These are phyloP conservation scores for Amanita pseudoporphyria DNA, from an alignment of 768 basidiomycete genomes.

Conservation along the genomic window DNA sequence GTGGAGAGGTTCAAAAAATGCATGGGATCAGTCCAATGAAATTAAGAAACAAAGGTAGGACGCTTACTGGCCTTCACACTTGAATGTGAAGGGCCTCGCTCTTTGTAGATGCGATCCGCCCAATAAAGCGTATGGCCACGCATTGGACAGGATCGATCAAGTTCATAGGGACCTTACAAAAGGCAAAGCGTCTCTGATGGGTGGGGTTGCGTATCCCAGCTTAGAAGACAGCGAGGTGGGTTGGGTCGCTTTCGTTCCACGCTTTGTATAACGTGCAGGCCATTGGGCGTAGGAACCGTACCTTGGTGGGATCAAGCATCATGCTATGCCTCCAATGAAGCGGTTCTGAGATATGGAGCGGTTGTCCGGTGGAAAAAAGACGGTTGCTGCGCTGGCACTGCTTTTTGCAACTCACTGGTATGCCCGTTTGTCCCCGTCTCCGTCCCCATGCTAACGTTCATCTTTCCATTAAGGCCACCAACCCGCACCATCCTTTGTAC, in stretches of 20 bases:
- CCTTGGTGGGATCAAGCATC: conserved; percentile 79
- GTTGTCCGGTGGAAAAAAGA: conserved; percentile 96
- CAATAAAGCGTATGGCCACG: conserved; percentile 94
- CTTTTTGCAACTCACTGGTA: conserved; percentile 96
- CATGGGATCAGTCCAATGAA: conserved; percentile 88
- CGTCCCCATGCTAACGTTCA: background rate
- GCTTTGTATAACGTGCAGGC: background rate
- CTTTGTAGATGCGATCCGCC: conserved; percentile 61
- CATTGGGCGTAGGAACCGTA: conserved; percentile 20
- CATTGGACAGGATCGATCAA: conserved; percentile 87
- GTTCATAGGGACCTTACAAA: conserved; percentile 99
- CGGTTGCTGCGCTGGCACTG: conserved; percentile 93
- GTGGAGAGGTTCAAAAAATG: conserved; percentile 77
- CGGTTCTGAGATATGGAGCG: conserved; percentile 99
- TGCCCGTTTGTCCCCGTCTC: background rate
- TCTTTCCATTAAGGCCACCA: conserved; percentile 54
- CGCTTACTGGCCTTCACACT: background rate
- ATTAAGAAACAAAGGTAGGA: conserved; percentile 69
- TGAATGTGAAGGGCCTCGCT: background rate
- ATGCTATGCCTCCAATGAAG: conserved; percentile 99
- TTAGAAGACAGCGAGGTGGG: conserved; percentile 91
- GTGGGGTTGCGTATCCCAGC: conserved; percentile 93
- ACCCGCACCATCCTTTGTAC: conserved; percentile 94
- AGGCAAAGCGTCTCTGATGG: conserved; percentile 87
- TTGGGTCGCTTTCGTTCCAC: background rate